Conservation (phyloP, 345 rosid genomes). For the Schrenkiella parvula region DNA sequence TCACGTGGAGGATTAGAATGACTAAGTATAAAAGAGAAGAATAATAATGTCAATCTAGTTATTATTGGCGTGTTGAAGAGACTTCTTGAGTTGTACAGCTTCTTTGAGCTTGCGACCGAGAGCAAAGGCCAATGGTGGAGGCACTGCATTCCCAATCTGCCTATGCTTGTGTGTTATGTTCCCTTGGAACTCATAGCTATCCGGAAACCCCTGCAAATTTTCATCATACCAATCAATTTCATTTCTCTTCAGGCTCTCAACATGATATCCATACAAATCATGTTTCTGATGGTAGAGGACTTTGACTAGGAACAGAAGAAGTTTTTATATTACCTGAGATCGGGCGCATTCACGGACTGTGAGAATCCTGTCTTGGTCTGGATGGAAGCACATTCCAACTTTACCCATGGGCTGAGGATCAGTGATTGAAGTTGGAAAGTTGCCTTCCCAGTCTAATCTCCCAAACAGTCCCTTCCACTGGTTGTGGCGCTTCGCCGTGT, state of each 20-base stretch:
- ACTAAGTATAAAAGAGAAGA: too few relatives aligned
- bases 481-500: conserved; percentile 73
- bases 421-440: conserved; percentile 83
- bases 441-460: conserved; percentile 91
- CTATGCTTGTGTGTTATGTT: conserved; percentile 59
- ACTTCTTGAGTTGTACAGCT: conserved; percentile 42
- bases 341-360: conserved; percentile 91
- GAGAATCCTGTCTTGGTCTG: conserved; percentile 80
- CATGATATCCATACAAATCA: too few relatives aligned
- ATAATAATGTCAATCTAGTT: too few relatives aligned
- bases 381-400: conserved; percentile 96
- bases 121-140: conserved; percentile 82
- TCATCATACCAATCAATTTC: background rate
- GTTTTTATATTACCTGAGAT: conserved; percentile 57
- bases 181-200: conserved; percentile 60
- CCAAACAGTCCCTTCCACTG: conserved; percentile 85
- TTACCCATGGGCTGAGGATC: conserved; percentile 96
- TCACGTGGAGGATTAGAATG: too few relatives aligned
- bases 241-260: too few relatives aligned
- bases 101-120: conserved; percentile 82
- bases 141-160: conserved; percentile 94
- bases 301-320: background rate
- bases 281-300: background rate
- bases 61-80: conserved; percentile 18
- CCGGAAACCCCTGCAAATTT: conserved; percentile 76